Evolutionary conservation across 306 rosid species (phyloP).

Genomic region (Prunus salicina): DNA sequence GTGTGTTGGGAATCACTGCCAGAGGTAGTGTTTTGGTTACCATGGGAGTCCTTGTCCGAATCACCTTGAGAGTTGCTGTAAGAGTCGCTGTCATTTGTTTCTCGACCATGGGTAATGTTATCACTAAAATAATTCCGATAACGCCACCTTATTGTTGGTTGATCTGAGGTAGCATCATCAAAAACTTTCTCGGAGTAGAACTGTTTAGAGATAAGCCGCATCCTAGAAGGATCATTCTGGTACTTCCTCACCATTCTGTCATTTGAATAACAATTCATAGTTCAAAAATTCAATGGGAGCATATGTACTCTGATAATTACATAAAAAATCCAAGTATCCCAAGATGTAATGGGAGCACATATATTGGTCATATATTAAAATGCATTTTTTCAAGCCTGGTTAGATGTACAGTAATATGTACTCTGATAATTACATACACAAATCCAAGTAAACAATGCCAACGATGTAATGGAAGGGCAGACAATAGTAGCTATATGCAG

Average conservation of each 20-base stretch:
- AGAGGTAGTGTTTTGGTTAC: constrained; percentile 24
- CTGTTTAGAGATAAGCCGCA: constrained; percentile 59
- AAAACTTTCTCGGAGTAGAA: constrained; percentile 66
- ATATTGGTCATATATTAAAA: neutral
- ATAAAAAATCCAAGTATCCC: neutral
- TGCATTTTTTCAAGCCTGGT: neutral
- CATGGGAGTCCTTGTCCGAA: constrained; percentile 31
- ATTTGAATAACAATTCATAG: constrained; percentile 20
- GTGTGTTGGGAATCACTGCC: constrained; percentile 16
- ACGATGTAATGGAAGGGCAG: neutral
- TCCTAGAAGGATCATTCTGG: constrained; percentile 39
- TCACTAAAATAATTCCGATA: constrained; percentile 70
- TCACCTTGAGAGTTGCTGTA: constrained; percentile 27
- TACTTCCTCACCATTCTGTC: constrained; percentile 61
- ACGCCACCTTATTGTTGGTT: constrained; percentile 69
- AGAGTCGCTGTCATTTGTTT: constrained; percentile 32
- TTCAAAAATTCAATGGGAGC: neutral
- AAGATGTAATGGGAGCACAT: neutral
- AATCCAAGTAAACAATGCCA: neutral
- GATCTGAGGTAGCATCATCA: constrained; percentile 65
- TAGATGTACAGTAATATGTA: neutral
- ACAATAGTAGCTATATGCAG: neutral
- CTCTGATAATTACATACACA: neutral
- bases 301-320: too few species aligned
- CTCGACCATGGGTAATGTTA: constrained; percentile 36